phyloP scores from a whole-genome alignment of 1,284 basidiomycete species.

The Austropuccinia psidii region DNA sequence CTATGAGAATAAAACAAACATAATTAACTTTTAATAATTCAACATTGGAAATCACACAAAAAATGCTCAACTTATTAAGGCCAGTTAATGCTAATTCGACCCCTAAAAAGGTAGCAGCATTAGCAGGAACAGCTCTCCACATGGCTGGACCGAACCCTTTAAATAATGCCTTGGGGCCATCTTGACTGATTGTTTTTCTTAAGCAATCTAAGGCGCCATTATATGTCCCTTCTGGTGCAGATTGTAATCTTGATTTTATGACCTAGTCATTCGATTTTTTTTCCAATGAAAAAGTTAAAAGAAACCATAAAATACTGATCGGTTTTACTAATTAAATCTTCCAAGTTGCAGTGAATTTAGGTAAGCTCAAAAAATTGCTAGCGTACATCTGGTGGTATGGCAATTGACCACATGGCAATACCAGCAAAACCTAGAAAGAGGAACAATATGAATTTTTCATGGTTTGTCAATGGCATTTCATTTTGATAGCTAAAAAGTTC shows the following conservation, averaged over 20 bases:
- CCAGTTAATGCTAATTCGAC: conserved; percentile 36
- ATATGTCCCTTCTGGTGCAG: conserved; percentile 93
- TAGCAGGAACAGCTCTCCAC: conserved; percentile 69
- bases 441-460: not conserved
- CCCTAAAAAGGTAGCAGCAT: conserved; percentile 89
- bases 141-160: conserved; percentile 97
- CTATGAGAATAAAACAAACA: too few species aligned
- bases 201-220: conserved; percentile 88
- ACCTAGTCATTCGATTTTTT: conserved; percentile 39
- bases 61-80: conserved; percentile 31
- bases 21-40: too few species aligned
- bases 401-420: conserved; percentile 94
- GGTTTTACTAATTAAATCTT: not conserved
- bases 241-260: conserved; percentile 91
- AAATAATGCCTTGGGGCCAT: conserved; percentile 84
- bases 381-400: conserved; percentile 80
- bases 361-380: not conserved
- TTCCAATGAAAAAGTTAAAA: not conserved
- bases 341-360: not conserved
- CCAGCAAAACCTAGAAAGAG: conserved; percentile 63
- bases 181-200: conserved; percentile 80
- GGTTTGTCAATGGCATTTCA: not conserved
- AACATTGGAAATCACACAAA: too few species aligned
- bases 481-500: not conserved
- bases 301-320: not conserved